Conservation (phyloP, 345 rosid genomes). For the Camelina hispida region DNA sequence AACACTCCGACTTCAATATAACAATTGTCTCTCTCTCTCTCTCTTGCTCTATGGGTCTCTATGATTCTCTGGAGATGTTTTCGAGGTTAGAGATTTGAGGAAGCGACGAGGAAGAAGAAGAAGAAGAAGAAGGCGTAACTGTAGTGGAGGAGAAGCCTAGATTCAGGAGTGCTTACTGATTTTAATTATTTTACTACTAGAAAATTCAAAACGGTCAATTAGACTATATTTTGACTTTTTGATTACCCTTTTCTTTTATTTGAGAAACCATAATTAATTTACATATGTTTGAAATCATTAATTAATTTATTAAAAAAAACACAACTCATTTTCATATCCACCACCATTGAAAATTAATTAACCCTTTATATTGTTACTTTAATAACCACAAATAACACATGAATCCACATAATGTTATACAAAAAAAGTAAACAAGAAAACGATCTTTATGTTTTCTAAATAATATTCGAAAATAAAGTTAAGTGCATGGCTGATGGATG, state of each 20-base stretch:
- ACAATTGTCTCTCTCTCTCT: conserved; percentile 25
- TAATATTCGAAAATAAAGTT: background rate
- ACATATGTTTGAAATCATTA: background rate
- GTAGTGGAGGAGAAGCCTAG: conserved; percentile 34
- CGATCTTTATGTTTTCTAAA: background rate
- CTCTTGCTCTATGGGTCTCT: background rate
- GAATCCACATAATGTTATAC: background rate
- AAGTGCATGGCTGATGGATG: background rate
- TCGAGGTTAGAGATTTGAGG: conserved; percentile 22
- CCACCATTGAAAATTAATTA: no score
- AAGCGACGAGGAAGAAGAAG: conserved; percentile 41
- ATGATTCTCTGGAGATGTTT: conserved; percentile 34
- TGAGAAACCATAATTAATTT: background rate
- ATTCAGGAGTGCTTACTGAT: conserved; percentile 15
- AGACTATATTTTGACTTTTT: conserved; percentile 34
- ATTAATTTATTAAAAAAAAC: background rate
- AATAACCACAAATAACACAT: no score
- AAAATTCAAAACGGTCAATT: conserved; percentile 34
- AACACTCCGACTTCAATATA: conserved; percentile 35
- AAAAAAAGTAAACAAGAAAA: background rate
- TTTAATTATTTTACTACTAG: background rate
- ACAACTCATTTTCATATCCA: conserved; percentile 6
- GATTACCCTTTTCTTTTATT: background rate
- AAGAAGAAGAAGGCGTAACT: conserved; percentile 39
- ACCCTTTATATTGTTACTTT: no score